Percentiles rank a stretch among this genome's conserved stretches.
Evolutionary conservation across 192 early-diverging fungal genomes (phyloP).

Genomic region (Podila horticola): DNA sequence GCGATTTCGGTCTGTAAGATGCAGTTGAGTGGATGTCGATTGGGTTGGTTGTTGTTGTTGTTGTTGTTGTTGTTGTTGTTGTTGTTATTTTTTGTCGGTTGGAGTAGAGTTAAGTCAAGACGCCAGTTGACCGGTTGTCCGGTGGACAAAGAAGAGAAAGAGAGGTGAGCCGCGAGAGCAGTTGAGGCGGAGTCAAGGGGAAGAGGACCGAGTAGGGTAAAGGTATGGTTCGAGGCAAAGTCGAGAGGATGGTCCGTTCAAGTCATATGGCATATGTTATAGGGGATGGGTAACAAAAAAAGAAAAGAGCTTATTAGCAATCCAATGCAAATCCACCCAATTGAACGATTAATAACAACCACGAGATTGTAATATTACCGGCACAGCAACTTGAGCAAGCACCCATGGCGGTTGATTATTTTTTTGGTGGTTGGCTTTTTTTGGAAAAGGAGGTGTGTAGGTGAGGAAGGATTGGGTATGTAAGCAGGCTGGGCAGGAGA

Average conservation of each 20-base stretch:
- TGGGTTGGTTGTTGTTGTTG: neutral
- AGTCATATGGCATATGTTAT: neutral
- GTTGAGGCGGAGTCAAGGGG: neutral
- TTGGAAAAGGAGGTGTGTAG: neutral
- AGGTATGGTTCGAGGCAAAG: neutral
- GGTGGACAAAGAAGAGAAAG: neutral
- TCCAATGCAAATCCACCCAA: neutral
- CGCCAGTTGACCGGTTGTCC: neutral
- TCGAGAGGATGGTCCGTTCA: neutral
- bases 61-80: neutral
- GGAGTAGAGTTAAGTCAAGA: neutral
- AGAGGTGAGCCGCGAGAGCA: neutral
- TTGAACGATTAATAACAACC: neutral
- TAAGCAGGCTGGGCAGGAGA: neutral
- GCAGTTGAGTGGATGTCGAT: neutral
- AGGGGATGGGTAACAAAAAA: neutral
- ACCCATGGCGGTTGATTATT: conserved; percentile 34
- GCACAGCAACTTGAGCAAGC: conserved; percentile 51
- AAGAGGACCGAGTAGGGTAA: neutral
- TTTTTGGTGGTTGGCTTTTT: neutral
- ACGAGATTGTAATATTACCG: conserved; percentile 12
- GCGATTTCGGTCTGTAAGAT: conserved; percentile 54
- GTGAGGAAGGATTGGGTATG: conserved; percentile 5
- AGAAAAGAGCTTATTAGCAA: neutral
- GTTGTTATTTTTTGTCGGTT: neutral